A percentile compares a stretch with the other conserved stretches of the same genome.
These are phyloP conservation scores for Crotalaria pallida DNA, from an alignment of 306 rosid species.

Conservation along the genomic window DNA sequence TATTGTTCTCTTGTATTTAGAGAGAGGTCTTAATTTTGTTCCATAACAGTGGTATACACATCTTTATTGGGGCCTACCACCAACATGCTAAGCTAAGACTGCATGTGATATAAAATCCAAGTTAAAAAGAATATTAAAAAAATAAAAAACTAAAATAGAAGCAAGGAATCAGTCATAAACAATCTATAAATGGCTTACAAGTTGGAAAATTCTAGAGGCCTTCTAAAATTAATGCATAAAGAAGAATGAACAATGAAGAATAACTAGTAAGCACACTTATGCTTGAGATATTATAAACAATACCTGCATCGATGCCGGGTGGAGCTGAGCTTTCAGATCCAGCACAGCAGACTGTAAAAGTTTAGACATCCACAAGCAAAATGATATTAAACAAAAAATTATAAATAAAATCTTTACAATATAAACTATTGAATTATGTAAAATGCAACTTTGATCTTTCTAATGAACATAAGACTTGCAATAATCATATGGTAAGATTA, in stretches of 20 bases:
- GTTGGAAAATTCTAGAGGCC: background rate
- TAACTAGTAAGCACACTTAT: background rate
- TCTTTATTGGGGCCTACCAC: too few species aligned
- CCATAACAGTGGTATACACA: too few species aligned
- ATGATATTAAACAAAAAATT: background rate
- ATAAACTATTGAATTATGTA: background rate
- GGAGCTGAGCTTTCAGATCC: conserved; percentile 80
- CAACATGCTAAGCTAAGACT: background rate
- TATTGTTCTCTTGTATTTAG: too few species aligned
- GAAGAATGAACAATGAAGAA: background rate
- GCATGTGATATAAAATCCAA: background rate
- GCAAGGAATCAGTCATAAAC: background rate
- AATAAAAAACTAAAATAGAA: background rate
- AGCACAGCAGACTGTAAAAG: conserved; percentile 74
- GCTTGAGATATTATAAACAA: conserved; percentile 6
- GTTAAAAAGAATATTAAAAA: too few species aligned
- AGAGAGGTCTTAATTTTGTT: too few species aligned
- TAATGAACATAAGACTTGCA: background rate
- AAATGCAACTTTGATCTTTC: background rate
- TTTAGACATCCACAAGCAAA: conserved; percentile 15
- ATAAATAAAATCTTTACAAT: background rate
- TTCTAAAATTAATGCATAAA: background rate
- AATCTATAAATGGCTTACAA: background rate
- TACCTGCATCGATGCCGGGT: conserved; percentile 97
- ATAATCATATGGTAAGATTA: background rate